Percentiles rank a stretch among this genome's conserved stretches.
Conservation (phyloP, 495 filamentous ascomycete genomes). For the Ascodesmis nigricans region DNA sequence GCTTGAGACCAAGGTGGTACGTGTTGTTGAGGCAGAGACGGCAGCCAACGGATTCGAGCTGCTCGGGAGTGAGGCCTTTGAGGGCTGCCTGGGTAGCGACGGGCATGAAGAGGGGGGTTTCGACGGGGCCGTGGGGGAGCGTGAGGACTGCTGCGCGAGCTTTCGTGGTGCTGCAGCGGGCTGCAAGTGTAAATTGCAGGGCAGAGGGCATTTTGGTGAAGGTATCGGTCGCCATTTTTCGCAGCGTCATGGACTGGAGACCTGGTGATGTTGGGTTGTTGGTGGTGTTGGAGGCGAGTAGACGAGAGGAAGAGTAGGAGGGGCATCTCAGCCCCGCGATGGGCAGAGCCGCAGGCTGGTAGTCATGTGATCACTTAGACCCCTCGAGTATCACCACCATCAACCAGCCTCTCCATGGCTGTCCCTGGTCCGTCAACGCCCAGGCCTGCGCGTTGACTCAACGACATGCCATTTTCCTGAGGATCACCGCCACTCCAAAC, state of each 20-base stretch:
- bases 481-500: too few species aligned
- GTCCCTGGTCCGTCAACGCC: too few species aligned
- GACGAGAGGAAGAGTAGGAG: too few species aligned
- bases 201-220: conserved; percentile 38
- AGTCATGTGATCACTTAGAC: too few species aligned
- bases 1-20: conserved; percentile 87
- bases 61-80: conserved; percentile 83
- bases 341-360: too few species aligned
- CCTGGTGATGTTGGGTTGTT: too few species aligned
- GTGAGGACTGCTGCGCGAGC: conserved; percentile 76
- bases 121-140: conserved; percentile 77
- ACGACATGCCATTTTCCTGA: too few species aligned
- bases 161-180: conserved; percentile 77
- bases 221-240: conserved; percentile 1
- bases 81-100: conserved; percentile 94
- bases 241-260: conserved; percentile 1
- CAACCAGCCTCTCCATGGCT: too few species aligned
- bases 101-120: conserved; percentile 90
- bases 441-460: too few species aligned
- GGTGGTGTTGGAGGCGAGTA: too few species aligned
- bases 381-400: too few species aligned
- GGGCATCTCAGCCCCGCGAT: too few species aligned
- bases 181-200: conserved; percentile 58
- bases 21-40: conserved; percentile 90
- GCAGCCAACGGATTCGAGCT: conserved; percentile 71